Base-by-base conservation (phyloP, 2,329 filamentous ascomycete species). In the Amauroascus niger region DNA sequence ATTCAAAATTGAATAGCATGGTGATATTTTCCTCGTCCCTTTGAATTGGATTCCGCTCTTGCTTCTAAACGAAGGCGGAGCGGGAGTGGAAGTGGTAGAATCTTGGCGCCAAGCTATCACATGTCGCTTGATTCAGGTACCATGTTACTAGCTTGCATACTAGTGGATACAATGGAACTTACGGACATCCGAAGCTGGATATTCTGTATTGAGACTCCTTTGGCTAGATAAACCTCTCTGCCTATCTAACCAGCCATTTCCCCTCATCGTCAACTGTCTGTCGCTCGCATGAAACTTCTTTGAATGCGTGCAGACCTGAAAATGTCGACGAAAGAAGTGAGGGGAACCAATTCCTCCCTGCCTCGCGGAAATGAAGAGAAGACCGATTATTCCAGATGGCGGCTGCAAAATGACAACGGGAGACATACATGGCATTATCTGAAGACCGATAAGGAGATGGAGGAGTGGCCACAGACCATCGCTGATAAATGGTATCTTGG, bases 341-440 rank as follows among this genome's bases (percentile, higher is more conserved):
- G 14, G n/a, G n/a, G 9, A n/a, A 6, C 28, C 44, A 47, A 47
- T 33, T 26, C 26, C 28, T 47, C 28, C 16, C 1, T 13, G 24
- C 6, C 28, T 20, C 16, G n/a, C 13, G 24, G 14, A 45, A 5
- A 41, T 5, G 18, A 41, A n/a, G 40, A 26, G 37, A 81, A 79
- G 64, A 96, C 89, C 3, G 91, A 98, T 69, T 80, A 81, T 60
- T 79, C 81, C 6, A 78, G 86, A 69, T 98, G 93, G 93, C 81
- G 93, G 57, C 72, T 97, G 66, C 79, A 82, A 57, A 85, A 94
- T 64, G 87, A 95, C 56, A 79, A 81, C 49, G 91, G 93, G 47
- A 79, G 87, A 53, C 89, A 96, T 63, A 95, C 88, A 49, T 98
- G 93, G 93, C 87, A 93, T 64, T 98, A 97, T 66, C 74, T 98